Base-by-base conservation (phyloP, 768 basidiomycete genomes). In the Lactarius deliciosus region DNA sequence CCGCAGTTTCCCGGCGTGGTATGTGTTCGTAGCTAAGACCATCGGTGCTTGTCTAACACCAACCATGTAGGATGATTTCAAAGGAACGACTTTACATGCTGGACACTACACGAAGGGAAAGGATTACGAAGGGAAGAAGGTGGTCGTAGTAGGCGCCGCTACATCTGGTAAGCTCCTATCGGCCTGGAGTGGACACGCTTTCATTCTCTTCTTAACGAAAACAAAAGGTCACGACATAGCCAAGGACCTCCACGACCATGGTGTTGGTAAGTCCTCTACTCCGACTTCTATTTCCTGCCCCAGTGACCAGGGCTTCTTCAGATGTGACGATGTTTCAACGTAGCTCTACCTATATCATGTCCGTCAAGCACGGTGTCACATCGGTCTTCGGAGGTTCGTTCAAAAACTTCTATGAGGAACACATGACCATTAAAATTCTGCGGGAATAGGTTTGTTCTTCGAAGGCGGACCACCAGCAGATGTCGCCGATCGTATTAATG, bases 401-500 rank as follows among this genome's bases (percentile, higher is more conserved):
- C 45, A 28, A 10, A 38, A 1, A 1, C 18, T 50, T 34, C 16
- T 53, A 54, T 10, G 47, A 58, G 8, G 25, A 40, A 7, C 11
- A 11, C 61, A 32, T 55, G 30, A 40, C 8, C 18, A 54, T 57
- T 59, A 8, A 66, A 22, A 8, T 43, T 34, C 10, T 53, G 22
- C 18, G 28, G 38, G 18, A 22, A 32, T 53, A 71, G 68, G 57
- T 22, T 30, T 69, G 10, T 71, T 66, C 45, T 28, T 30, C n/a
- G 70, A 71, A 61, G 68, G 63, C 5, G 70, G 66, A 10, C 59
- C 61, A 9, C 13, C 64, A 20, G 55, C 63, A 85, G 84, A 87
- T 41, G 70, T 82, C n/a, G 85, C 83, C 3, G 87, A 88, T 74
- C 78, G 81, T 28, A 74, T 87, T 53, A 79, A 75, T 43, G 81